Conservation (phyloP, 192 early-diverging fungal species). For the Linnemannia hyalina region DNA sequence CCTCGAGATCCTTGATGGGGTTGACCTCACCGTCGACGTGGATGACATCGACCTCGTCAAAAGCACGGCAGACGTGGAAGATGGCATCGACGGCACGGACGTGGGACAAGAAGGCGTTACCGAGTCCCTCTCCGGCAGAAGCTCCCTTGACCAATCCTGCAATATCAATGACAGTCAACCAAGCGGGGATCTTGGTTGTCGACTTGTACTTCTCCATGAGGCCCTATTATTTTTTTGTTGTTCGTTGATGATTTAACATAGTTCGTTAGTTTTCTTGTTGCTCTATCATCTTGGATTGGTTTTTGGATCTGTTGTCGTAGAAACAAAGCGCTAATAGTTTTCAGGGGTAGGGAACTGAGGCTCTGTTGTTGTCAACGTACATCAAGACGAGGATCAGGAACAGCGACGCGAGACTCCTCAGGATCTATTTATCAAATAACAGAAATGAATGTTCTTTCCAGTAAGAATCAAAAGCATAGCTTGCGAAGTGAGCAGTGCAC, state of each 20-base stretch:
- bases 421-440: slow-evolving; percentile 74
- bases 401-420: slow-evolving; percentile 89
- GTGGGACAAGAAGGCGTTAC: slow-evolving; percentile 97
- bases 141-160: slow-evolving; percentile 98
- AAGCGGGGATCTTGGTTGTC: slow-evolving; percentile 75
- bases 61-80: slow-evolving; percentile 90
- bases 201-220: slow-evolving; percentile 73
- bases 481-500: neutral
- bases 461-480: neutral
- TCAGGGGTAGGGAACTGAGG: neutral
- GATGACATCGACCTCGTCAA: slow-evolving; percentile 94
- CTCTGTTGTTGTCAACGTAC: slow-evolving; percentile 66
- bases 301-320: neutral
- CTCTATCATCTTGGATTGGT: neutral
- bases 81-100: slow-evolving; percentile 89
- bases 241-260: neutral
- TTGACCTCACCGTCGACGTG: slow-evolving; percentile 93
- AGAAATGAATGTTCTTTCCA: neutral
- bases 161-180: slow-evolving; percentile 96
- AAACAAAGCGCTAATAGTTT: neutral
- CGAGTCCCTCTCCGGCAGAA: slow-evolving; percentile 79
- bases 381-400: slow-evolving; percentile 92
- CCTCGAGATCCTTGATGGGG: slow-evolving; percentile 93
- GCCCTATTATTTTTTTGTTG: neutral
- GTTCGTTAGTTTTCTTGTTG: neutral